Conservation (phyloP, 2,329 filamentous ascomycete genomes). For the Pseudogymnoascus sp. region DNA sequence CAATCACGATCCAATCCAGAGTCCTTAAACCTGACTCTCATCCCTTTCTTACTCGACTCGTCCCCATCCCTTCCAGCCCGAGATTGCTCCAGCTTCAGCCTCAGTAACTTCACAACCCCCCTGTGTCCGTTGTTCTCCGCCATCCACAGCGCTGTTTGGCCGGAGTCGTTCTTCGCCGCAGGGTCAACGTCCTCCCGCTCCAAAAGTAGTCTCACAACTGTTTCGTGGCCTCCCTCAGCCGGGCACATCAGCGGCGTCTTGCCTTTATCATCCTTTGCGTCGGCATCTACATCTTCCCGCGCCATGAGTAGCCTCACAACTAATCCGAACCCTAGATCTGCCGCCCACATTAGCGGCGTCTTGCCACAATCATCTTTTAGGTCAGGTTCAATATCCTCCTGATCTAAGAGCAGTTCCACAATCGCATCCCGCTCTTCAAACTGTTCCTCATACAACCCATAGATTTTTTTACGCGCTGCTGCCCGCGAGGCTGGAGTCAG, state of each 20-base stretch:
- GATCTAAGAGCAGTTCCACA: not conserved
- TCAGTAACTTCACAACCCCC: not conserved
- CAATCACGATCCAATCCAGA: not conserved
- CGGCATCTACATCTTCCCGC: not conserved
- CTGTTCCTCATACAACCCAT: no score
- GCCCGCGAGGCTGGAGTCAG: no score
- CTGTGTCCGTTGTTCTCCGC: not conserved
- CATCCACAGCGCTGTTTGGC: not conserved
- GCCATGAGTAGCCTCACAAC: not conserved
- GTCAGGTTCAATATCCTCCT: not conserved
- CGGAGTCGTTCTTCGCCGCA: not conserved
- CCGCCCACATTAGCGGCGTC: constrained; percentile 9
- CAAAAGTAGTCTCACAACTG: not conserved
- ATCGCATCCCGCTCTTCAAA: no score
- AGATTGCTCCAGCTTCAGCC: not conserved
- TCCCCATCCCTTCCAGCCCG: not conserved
- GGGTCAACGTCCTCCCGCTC: not conserved
- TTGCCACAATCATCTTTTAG: not conserved
- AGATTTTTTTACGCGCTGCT: no score
- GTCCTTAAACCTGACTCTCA: not conserved
- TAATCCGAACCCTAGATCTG: not conserved
- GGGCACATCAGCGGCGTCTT: constrained; percentile 18
- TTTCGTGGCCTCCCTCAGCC: not conserved
- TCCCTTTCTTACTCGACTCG: not conserved
- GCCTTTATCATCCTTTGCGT: not conserved